phyloP scores from a whole-genome alignment of 1,284 basidiomycete genomes.

The Amylostereum areolatum region DNA sequence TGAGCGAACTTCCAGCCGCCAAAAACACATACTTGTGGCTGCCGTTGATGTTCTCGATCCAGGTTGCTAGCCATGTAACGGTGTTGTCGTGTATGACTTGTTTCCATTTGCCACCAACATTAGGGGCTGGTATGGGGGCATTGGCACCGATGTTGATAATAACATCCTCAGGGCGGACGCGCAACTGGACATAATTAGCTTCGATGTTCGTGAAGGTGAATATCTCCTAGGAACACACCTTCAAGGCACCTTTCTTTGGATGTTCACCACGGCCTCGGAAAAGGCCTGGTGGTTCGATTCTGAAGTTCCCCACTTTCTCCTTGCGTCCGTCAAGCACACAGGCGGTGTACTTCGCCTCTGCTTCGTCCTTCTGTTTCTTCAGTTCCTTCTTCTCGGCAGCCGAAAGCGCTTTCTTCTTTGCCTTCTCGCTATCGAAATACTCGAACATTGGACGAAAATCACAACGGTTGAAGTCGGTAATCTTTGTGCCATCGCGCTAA shows the following conservation, averaged over 20 bases:
- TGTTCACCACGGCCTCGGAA: slow-evolving; percentile 98
- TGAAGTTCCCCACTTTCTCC: slow-evolving; percentile 98
- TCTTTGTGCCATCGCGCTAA: slow-evolving; percentile 69
- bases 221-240: slow-evolving; percentile 46
- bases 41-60: slow-evolving; percentile 93
- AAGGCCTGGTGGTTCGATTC: slow-evolving; percentile 94
- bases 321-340: slow-evolving; percentile 92
- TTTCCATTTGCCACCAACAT: slow-evolving; percentile 86
- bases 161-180: slow-evolving; percentile 90
- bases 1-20: slow-evolving; percentile 88
- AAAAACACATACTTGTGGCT: slow-evolving; percentile 96
- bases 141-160: slow-evolving; percentile 87
- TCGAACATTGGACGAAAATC: slow-evolving; percentile 97
- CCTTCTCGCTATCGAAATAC: slow-evolving; percentile 87
- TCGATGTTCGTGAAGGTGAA: background rate
- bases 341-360: slow-evolving; percentile 81
- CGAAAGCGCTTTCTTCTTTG: slow-evolving; percentile 87
- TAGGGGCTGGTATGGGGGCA: slow-evolving; percentile 72
- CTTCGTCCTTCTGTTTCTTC: slow-evolving; percentile 80
- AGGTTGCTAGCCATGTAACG: slow-evolving; percentile 95
- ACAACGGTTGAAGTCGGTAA: slow-evolving; percentile 76
- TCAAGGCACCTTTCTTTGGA: slow-evolving; percentile 94
- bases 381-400: slow-evolving; percentile 84
- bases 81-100: slow-evolving; percentile 84
- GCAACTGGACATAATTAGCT: slow-evolving; percentile 43